phyloP scores from a whole-genome alignment of 2,329 filamentous ascomycete genomes.

The Alternaria brassicicola region DNA sequence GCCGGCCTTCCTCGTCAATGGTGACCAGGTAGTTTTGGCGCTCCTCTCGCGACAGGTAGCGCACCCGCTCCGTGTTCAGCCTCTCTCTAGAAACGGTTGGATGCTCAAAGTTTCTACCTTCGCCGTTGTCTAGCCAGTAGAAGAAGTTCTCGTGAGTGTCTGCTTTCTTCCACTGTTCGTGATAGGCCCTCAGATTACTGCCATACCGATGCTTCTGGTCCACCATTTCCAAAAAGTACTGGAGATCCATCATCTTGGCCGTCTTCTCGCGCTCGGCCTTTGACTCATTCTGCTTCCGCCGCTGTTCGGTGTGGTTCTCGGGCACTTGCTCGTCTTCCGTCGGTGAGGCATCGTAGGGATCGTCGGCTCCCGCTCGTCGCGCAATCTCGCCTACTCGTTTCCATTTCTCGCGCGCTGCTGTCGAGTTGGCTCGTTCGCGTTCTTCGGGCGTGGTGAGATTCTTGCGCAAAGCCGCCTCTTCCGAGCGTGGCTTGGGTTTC shows the following conservation, averaged over 20 bases:
- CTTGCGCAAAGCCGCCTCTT: slow-evolving; percentile 36
- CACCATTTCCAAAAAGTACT: slow-evolving; percentile 87
- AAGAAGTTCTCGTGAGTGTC: slow-evolving; percentile 88
- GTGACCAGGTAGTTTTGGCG: slow-evolving; percentile 79
- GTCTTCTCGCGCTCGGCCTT: slow-evolving; percentile 66
- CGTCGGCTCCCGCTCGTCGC: slow-evolving; percentile 73
- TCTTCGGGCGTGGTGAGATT: slow-evolving; percentile 30
- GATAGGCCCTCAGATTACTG: slow-evolving; percentile 79
- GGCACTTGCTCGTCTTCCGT: slow-evolving; percentile 50
- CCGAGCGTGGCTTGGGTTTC: slow-evolving; percentile 50
- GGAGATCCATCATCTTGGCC: slow-evolving; percentile 80
- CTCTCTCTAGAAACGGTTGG: slow-evolving; percentile 73
- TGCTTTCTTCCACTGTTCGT: slow-evolving; percentile 79
- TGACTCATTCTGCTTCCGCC: slow-evolving; percentile 53
- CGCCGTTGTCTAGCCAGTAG: slow-evolving; percentile 87
- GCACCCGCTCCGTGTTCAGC: slow-evolving; percentile 77
- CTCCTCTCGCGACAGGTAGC: slow-evolving; percentile 84
- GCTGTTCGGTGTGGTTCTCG: slow-evolving; percentile 43
- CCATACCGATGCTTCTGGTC: slow-evolving; percentile 88
- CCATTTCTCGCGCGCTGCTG: slow-evolving; percentile 72
- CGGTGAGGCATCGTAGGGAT: slow-evolving; percentile 57
- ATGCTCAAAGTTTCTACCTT: slow-evolving; percentile 72
- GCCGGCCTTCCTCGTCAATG: slow-evolving; percentile 73
- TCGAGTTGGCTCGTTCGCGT: slow-evolving; percentile 38
- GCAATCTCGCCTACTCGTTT: slow-evolving; percentile 74